phyloP scores from a whole-genome alignment of 106 monocot species.

The Cymbidium sinense region DNA sequence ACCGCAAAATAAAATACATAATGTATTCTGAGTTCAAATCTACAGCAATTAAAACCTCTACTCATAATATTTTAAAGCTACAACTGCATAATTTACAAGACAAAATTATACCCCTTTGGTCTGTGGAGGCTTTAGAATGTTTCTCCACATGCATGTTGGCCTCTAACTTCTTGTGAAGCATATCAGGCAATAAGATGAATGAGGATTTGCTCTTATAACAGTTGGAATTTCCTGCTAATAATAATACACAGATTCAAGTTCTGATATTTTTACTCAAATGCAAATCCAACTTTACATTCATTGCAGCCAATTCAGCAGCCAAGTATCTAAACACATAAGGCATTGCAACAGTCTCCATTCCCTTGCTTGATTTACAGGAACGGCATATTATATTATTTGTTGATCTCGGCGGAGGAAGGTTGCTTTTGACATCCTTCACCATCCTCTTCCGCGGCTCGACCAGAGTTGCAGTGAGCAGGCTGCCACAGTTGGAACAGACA shows the following conservation, averaged over 20 bases:
- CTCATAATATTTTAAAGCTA: too few relatives aligned
- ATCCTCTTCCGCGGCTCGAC: constrained; percentile 45
- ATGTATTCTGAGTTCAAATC: too few relatives aligned
- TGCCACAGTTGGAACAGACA: constrained; percentile 84
- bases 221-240: not conserved
- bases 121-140: too few relatives aligned
- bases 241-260: not conserved
- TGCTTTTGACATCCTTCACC: constrained; percentile 32
- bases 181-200: not conserved
- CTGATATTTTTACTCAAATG: constrained; percentile 28
- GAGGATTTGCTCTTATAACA: not conserved
- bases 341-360: constrained; percentile 98
- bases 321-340: constrained; percentile 89
- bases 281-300: constrained; percentile 88
- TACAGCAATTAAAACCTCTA: too few relatives aligned
- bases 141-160: too few relatives aligned
- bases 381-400: constrained; percentile 45
- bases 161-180: too few relatives aligned
- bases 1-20: too few relatives aligned
- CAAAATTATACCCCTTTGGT: too few relatives aligned
- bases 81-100: too few relatives aligned
- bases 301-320: constrained; percentile 80
- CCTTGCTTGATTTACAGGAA: constrained; percentile 65
- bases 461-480: constrained; percentile 59
- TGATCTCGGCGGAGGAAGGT: constrained; percentile 49